Conservation (phyloP, 1,139 yeast species). For the Scheffersomyces illinoinensis region DNA sequence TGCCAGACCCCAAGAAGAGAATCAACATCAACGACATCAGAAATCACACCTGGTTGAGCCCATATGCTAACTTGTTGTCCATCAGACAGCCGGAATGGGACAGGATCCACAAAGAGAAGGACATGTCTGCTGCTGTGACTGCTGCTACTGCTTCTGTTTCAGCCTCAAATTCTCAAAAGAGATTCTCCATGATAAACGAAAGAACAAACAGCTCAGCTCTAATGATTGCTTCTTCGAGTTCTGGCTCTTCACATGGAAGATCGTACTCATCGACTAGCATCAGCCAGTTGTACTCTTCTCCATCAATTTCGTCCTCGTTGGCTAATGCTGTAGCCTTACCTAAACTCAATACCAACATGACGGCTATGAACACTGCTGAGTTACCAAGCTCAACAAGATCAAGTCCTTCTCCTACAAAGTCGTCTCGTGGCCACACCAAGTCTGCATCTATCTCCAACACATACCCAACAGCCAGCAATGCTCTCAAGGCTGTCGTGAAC, state of each 20-base stretch:
- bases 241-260: constrained; percentile 28
- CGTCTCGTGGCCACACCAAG: constrained; percentile 34
- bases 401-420: constrained; percentile 22
- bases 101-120: constrained; percentile 42
- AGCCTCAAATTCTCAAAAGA: constrained; percentile 23
- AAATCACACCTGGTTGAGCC: constrained; percentile 83
- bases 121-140: constrained; percentile 1
- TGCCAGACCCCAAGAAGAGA: constrained; percentile 83
- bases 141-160: constrained; percentile 1
- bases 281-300: constrained; percentile 44
- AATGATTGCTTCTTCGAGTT: constrained; percentile 19
- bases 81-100: constrained; percentile 94
- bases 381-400: background rate
- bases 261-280: constrained; percentile 48
- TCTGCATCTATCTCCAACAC: constrained; percentile 35
- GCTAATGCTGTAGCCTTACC: constrained; percentile 47
- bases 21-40: constrained; percentile 68
- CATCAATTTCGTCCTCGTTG: constrained; percentile 54
- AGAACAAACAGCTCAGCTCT: constrained; percentile 40
- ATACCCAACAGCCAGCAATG: constrained; percentile 58
- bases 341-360: constrained; percentile 16
- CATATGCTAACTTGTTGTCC: constrained; percentile 77
- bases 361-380: background rate
- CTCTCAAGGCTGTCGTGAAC: constrained; percentile 68
- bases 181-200: constrained; percentile 49